Conservation (phyloP, 257 asterid species). For the Leptodermis oblonga region DNA sequence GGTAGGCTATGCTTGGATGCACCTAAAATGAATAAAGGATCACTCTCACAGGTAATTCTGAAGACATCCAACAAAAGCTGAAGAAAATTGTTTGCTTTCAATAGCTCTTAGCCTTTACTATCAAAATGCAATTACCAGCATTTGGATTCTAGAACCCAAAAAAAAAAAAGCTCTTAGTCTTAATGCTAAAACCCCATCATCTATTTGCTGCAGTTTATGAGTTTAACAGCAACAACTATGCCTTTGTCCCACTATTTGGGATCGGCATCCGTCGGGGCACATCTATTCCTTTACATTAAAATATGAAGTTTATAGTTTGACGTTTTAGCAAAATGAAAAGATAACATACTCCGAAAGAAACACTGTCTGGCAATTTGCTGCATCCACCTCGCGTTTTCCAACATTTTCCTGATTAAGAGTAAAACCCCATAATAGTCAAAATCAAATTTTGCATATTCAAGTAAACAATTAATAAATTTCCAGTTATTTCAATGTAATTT, state of each 20-base stretch:
- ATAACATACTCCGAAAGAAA: slow-evolving; percentile 81
- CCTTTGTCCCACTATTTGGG: too few relatives aligned
- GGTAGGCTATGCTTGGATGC: background rate
- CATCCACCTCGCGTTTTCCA: slow-evolving; percentile 84
- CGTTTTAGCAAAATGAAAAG: slow-evolving; percentile 1
- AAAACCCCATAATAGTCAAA: background rate
- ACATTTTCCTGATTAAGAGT: slow-evolving; percentile 45
- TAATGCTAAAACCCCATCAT: background rate
- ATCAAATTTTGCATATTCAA: background rate
- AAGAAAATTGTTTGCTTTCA: background rate
- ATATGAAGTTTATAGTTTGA: background rate
- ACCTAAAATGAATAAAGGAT: background rate
- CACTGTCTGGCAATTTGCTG: slow-evolving; percentile 80
- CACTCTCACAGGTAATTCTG: background rate
- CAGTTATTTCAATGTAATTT: background rate
- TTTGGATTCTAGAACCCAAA: background rate
- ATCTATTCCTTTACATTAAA: too few relatives aligned
- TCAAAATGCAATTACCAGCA: background rate
- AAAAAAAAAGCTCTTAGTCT: background rate
- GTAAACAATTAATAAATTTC: background rate
- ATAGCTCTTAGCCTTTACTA: background rate
- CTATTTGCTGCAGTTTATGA: background rate
- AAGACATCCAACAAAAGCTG: background rate
- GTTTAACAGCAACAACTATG: too few relatives aligned
- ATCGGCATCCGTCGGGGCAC: too few relatives aligned